These are phyloP conservation scores for Blastobotrys proliferans DNA, from an alignment of 1,139 yeast genomes.

Conservation along the genomic window DNA sequence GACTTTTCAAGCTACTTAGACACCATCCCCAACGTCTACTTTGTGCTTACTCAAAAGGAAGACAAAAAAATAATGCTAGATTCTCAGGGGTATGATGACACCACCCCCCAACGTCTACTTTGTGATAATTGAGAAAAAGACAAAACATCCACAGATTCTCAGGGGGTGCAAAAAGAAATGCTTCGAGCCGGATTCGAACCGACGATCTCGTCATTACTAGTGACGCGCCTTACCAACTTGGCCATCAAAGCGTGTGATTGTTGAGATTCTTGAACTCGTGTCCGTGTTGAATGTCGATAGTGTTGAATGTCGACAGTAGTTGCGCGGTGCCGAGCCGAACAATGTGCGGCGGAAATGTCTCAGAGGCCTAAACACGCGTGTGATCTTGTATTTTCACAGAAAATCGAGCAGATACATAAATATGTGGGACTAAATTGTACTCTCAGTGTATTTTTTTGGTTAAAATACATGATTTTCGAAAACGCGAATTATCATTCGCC, in stretches of 20 bases:
- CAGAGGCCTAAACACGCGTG: no score
- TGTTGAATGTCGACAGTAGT: no score
- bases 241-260: slow-evolving; percentile 63
- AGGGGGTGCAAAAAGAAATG: slow-evolving; percentile 30
- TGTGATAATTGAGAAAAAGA: not conserved
- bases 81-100: not conserved
- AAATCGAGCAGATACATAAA: no score
- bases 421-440: no score
- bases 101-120: not conserved
- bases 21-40: not conserved
- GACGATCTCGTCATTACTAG: slow-evolving; percentile 86
- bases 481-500: no score
- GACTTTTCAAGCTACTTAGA: not conserved
- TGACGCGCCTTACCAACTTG: slow-evolving; percentile 88
- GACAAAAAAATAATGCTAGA: not conserved
- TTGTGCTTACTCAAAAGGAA: not conserved
- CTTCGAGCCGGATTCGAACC: slow-evolving; percentile 75
- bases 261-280: no score
- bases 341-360: no score
- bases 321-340: no score
- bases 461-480: no score
- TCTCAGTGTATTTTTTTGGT: no score
- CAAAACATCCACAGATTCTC: not conserved
- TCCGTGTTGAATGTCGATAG: no score
- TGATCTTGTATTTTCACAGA: no score